Evolutionary conservation across 1,139 yeast species (phyloP).

Genomic region (Nadsonia commutata): DNA sequence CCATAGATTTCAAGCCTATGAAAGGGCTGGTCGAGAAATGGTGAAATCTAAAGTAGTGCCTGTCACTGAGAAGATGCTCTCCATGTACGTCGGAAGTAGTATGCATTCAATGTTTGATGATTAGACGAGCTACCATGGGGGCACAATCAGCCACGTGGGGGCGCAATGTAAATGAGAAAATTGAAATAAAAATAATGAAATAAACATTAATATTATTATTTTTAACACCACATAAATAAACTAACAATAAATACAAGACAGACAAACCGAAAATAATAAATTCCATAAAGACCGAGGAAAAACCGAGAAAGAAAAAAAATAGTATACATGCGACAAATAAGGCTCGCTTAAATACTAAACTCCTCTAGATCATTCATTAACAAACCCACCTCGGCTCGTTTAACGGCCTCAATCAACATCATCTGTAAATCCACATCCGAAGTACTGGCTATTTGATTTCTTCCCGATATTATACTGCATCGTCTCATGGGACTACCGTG

Average conservation of each 20-base stretch:
- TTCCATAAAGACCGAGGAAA: too few relatives aligned
- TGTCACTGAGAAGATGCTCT: slow-evolving; percentile 9
- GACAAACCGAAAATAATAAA: background rate
- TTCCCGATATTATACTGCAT: too few relatives aligned
- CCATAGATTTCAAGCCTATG: slow-evolving; percentile 47
- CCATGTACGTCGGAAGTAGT: slow-evolving; percentile 10
- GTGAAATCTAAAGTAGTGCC: slow-evolving; percentile 11
- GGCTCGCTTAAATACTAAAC: background rate
- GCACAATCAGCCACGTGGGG: too few relatives aligned
- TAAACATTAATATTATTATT: too few relatives aligned
- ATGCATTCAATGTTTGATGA: slow-evolving; percentile 2
- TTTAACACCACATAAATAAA: too few relatives aligned
- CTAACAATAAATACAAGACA: background rate
- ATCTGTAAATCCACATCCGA: background rate
- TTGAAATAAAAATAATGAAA: too few relatives aligned
- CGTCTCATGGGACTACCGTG: background rate
- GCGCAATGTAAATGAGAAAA: too few relatives aligned
- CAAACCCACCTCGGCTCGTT: slow-evolving; percentile 4
- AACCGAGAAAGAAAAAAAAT: background rate
- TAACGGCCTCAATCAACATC: slow-evolving; percentile 3
- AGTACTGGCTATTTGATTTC: background rate
- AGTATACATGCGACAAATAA: background rate
- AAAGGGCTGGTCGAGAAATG: slow-evolving; percentile 7
- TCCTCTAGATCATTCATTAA: slow-evolving; percentile 5
- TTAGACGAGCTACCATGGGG: too few relatives aligned